Percentiles rank a stretch among this genome's conserved stretches.
Conservation (phyloP, 495 filamentous ascomycete species). For the Tuber magnatum region DNA sequence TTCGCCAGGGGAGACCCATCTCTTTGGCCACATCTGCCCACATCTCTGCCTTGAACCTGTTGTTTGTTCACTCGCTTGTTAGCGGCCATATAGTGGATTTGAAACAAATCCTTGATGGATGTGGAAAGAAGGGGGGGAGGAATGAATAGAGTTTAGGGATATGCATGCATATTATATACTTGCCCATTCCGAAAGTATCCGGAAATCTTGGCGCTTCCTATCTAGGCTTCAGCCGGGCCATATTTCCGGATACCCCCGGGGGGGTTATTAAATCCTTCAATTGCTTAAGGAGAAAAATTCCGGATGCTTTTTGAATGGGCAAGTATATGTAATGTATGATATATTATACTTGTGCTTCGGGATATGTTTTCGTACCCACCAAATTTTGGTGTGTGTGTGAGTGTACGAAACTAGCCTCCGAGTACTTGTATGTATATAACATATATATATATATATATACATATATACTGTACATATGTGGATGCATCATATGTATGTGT, state of each 20-base stretch:
- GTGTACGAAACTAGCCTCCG: background rate
- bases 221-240: background rate
- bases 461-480: background rate
- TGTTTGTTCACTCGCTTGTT: background rate
- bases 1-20: slow-evolving; percentile 93
- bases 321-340: background rate
- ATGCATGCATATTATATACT: background rate
- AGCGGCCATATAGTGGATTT: background rate
- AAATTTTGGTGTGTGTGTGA: background rate
- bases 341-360: background rate
- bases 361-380: background rate
- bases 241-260: background rate
- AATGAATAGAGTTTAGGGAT: background rate
- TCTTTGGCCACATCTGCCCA: slow-evolving; percentile 90
- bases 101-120: background rate
- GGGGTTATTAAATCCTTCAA: no score
- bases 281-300: background rate
- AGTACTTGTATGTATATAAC: slow-evolving; percentile 6
- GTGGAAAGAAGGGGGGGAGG: background rate
- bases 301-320: background rate
- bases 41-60: slow-evolving; percentile 93
- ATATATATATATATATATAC: background rate
- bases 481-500: slow-evolving; percentile 2
- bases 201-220: background rate
- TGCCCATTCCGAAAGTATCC: background rate